Evolutionary conservation across 2,329 filamentous ascomycete species (phyloP).

Genomic region (Ceratocystis colombiana): DNA sequence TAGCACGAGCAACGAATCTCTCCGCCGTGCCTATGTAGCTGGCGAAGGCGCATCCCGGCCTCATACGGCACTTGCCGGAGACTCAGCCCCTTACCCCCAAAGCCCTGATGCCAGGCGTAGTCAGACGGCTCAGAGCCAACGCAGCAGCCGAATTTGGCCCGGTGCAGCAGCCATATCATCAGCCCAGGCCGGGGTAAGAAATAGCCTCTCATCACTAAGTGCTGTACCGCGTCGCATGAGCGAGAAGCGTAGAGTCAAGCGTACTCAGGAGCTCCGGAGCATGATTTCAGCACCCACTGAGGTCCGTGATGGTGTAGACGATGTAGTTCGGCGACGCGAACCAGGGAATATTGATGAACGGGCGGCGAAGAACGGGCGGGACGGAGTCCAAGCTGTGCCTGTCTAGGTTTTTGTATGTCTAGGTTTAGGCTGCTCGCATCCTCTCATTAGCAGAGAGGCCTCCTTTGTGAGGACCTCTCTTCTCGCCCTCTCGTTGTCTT

Average conservation of each 20-base stretch:
- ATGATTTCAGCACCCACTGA: constrained; percentile 52
- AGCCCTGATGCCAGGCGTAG: constrained; percentile 23
- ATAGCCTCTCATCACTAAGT: constrained; percentile 32
- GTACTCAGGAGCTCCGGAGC: constrained; percentile 47
- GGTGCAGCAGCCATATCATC: constrained; percentile 12
- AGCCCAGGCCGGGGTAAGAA: constrained; percentile 23
- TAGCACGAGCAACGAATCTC: constrained; percentile 40
- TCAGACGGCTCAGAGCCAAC: constrained; percentile 21
- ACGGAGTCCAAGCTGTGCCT: neutral
- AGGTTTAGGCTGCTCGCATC: neutral
- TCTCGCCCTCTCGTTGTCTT: neutral
- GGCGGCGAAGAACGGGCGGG: constrained; percentile 30
- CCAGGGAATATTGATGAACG: neutral
- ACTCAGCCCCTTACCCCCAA: neutral
- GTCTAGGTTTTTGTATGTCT: neutral
- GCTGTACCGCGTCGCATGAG: constrained; percentile 47
- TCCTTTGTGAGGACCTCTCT: constrained; percentile 12
- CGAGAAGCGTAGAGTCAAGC: constrained; percentile 49
- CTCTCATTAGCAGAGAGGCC: neutral
- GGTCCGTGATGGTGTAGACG: constrained; percentile 49
- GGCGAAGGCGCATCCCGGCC: constrained; percentile 30
- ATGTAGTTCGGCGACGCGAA: constrained; percentile 41
- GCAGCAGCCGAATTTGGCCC: constrained; percentile 19
- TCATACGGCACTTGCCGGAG: constrained; percentile 29
- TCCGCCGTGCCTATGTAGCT: constrained; percentile 29